phyloP scores from a whole-genome alignment of 345 rosid genomes.

The sweet orange (Citrus sinensis) region DNA sequence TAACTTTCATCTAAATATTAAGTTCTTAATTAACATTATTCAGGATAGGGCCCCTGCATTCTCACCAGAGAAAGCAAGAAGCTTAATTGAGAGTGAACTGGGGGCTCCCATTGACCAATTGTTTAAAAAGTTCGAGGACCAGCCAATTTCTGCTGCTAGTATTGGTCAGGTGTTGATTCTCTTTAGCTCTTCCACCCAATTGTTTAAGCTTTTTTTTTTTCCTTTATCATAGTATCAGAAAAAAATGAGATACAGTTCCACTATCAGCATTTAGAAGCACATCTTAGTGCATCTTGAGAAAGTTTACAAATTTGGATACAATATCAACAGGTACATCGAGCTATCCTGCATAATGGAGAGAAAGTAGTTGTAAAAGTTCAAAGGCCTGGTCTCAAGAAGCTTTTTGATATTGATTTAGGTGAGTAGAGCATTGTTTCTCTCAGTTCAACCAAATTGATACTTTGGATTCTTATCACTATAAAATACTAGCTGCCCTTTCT shows the following conservation, averaged over 20 bases:
- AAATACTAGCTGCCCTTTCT: background rate
- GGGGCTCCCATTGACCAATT: constrained; percentile 68
- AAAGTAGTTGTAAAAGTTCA: constrained; percentile 89
- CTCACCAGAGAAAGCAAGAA: constrained; percentile 76
- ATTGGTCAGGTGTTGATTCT: constrained; percentile 90
- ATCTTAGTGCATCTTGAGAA: background rate
- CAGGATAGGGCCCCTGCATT: constrained; percentile 96
- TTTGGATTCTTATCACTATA: background rate
- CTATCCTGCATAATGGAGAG: constrained; percentile 85
- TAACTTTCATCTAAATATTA: constrained; percentile 1
- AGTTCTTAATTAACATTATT: constrained; percentile 8
- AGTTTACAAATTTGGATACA: constrained; percentile 6
- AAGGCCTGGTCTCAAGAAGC: constrained; percentile 92
- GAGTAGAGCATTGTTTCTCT: constrained; percentile 23
- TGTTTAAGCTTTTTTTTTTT: background rate
- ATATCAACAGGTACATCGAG: constrained; percentile 76
- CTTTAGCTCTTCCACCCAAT: background rate
- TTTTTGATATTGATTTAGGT: constrained; percentile 90
- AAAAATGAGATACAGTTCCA: background rate
- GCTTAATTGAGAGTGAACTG: constrained; percentile 68
- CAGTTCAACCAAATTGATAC: too few species aligned
- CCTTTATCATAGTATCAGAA: background rate
- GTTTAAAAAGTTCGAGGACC: constrained; percentile 82
- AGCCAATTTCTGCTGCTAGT: constrained; percentile 97
- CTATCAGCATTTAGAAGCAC: background rate